phyloP scores from a whole-genome alignment of 2,329 filamentous ascomycete species.

The Clonostachys rhizophaga region DNA sequence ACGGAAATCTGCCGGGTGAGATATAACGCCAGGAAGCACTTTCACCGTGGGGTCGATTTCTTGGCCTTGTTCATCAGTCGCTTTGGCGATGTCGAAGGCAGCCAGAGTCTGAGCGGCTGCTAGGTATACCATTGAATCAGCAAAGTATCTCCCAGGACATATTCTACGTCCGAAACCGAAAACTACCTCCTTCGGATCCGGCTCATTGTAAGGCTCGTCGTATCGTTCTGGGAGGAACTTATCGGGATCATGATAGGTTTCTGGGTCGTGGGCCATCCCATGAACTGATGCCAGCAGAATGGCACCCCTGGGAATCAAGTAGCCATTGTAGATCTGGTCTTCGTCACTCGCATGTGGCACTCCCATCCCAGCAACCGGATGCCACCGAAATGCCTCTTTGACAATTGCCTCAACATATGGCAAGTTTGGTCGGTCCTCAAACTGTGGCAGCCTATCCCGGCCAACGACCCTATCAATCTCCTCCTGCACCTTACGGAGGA shows the following conservation, averaged over 20 bases:
- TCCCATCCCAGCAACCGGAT: conserved; percentile 18
- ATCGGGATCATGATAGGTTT: conserved; percentile 38
- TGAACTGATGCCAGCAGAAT: conserved; percentile 13
- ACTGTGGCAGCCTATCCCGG: conserved; percentile 13
- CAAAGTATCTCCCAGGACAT: conserved; percentile 20
- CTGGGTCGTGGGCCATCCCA: conserved; percentile 6
- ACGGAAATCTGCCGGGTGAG: not conserved
- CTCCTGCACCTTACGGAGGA: conserved; percentile 13
- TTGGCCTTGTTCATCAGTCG: not conserved
- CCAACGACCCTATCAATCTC: conserved; percentile 19
- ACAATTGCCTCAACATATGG: conserved; percentile 19
- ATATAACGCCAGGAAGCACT: conserved; percentile 2
- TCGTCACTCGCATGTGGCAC: conserved; percentile 27
- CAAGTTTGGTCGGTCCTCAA: conserved; percentile 14
- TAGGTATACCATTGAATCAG: conserved; percentile 17
- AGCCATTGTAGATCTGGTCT: conserved; percentile 14
- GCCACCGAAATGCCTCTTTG: conserved; percentile 16
- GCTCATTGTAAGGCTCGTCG: conserved; percentile 12
- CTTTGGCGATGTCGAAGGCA: conserved; percentile 31
- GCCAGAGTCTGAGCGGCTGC: conserved; percentile 32
- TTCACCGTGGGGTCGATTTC: conserved; percentile 1
- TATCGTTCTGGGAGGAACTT: conserved; percentile 19
- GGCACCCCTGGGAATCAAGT: conserved; percentile 18
- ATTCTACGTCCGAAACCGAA: conserved; percentile 23
- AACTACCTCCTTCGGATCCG: conserved; percentile 13